A percentile compares a stretch with the other conserved stretches of the same genome.
phyloP scores from a whole-genome alignment of 148 eudicot species.

The Silene uniflora region DNA sequence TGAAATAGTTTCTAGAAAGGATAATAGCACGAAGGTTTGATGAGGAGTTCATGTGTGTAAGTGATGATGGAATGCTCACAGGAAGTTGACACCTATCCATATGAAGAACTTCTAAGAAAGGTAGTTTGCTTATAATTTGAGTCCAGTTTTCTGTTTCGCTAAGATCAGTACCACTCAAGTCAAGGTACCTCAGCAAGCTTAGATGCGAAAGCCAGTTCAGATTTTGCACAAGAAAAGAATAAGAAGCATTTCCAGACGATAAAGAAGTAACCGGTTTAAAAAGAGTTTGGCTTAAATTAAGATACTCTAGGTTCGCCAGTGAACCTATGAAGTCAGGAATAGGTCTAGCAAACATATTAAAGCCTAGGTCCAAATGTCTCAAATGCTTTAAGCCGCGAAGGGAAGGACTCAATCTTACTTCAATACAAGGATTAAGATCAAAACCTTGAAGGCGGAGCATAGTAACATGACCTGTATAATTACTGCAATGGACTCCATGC shows the following conservation, averaged over 20 bases:
- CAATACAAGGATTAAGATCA: neutral
- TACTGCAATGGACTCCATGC: constrained; percentile 11
- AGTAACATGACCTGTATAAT: constrained; percentile 1
- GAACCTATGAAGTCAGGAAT: too few relatives aligned
- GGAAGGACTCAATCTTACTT: constrained; percentile 13
- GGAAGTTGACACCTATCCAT: constrained; percentile 1
- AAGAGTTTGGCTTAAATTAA: too few relatives aligned
- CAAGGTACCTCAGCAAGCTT: neutral
- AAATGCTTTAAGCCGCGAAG: constrained; percentile 18
- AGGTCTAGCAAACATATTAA: too few relatives aligned
- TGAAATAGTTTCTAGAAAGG: constrained; percentile 14
- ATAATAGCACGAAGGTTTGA: too few relatives aligned
- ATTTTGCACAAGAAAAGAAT: neutral
- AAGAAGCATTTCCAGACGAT: too few relatives aligned
- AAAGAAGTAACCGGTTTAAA: too few relatives aligned
- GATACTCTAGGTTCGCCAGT: too few relatives aligned
- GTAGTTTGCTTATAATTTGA: too few relatives aligned
- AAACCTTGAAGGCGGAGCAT: neutral
- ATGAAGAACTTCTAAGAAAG: too few relatives aligned
- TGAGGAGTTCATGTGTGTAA: too few relatives aligned
- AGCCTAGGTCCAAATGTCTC: constrained; percentile 15
- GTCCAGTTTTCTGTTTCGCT: constrained; percentile 1
- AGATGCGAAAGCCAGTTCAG: constrained; percentile 14
- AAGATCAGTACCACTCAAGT: constrained; percentile 8
- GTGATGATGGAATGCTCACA: neutral